These are phyloP conservation scores for Torrubiella hemipterigena DNA, from an alignment of 2,329 filamentous ascomycete species.

Conservation along the genomic window DNA sequence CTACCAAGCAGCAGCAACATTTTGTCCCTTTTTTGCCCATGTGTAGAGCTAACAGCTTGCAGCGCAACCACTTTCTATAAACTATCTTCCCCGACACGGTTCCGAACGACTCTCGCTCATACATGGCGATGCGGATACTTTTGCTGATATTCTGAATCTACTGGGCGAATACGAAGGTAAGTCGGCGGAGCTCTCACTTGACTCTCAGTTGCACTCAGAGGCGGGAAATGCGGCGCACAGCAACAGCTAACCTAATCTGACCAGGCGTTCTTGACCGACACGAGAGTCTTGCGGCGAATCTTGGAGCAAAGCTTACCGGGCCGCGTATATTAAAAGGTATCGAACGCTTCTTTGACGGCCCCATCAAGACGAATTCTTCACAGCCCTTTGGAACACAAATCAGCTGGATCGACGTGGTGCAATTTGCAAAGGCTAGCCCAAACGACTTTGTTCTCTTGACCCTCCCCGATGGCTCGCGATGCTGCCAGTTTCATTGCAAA, in stretches of 20 bases:
- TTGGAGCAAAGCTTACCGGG: conserved; percentile 72
- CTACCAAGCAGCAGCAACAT: no score
- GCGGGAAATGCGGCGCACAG: background rate
- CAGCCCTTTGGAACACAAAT: conserved; percentile 50
- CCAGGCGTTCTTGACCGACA: conserved; percentile 67
- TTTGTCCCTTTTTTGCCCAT: no score
- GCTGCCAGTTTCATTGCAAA: conserved; percentile 74
- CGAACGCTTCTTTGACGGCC: conserved; percentile 74
- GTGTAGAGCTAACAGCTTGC: no score
- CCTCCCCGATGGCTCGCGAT: conserved; percentile 53
- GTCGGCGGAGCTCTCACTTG: conserved; percentile 4
- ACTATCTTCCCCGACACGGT: conserved; percentile 37
- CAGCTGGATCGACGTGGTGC: conserved; percentile 76
- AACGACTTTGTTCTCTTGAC: conserved; percentile 65
- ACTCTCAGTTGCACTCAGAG: background rate
- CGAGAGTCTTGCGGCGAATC: conserved; percentile 75
- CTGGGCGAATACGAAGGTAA: conserved; percentile 66
- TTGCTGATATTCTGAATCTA: conserved; percentile 60
- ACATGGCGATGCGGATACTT: conserved; percentile 49
- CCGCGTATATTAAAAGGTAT: conserved; percentile 78
- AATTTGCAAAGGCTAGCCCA: conserved; percentile 71
- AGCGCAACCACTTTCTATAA: conserved; percentile 26
- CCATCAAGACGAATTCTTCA: conserved; percentile 44
- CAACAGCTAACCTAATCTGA: conserved; percentile 1
- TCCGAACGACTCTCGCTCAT: conserved; percentile 35